Evolutionary conservation across 2,329 filamentous ascomycete species (phyloP).

Genomic region (Aspergillus aculeatinus): DNA sequence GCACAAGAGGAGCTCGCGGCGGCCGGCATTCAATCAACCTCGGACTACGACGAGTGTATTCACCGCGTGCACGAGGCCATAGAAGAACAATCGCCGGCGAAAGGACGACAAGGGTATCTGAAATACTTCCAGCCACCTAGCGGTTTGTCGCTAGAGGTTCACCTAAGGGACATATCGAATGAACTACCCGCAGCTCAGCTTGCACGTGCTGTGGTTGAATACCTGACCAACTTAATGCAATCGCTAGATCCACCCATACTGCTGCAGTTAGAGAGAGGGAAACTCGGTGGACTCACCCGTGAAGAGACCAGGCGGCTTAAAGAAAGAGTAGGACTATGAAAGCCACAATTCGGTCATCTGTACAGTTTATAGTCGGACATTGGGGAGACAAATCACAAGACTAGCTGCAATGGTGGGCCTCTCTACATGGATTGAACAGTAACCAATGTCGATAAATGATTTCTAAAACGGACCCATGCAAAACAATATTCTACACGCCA

Average conservation of each 20-base stretch:
- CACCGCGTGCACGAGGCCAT: slow-evolving; percentile 44
- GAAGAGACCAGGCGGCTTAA: slow-evolving; percentile 40
- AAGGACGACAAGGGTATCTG: slow-evolving; percentile 17
- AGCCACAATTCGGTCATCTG: background rate
- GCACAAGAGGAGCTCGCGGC: slow-evolving; percentile 50
- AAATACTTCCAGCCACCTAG: slow-evolving; percentile 21
- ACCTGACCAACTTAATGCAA: slow-evolving; percentile 45
- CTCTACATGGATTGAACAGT: background rate
- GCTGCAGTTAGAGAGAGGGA: slow-evolving; percentile 52
- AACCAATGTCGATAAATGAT: background rate
- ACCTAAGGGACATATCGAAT: slow-evolving; percentile 28
- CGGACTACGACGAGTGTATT: slow-evolving; percentile 46
- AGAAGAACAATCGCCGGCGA: slow-evolving; percentile 36
- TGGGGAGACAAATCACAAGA: background rate
- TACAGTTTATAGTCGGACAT: background rate
- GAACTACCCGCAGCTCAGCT: slow-evolving; percentile 38
- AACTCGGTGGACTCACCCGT: slow-evolving; percentile 40
- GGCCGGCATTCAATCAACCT: slow-evolving; percentile 35
- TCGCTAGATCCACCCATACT: slow-evolving; percentile 50
- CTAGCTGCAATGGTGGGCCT: background rate
- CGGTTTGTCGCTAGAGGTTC: slow-evolving; percentile 18
- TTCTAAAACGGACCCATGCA: background rate
- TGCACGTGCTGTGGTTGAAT: slow-evolving; percentile 41
- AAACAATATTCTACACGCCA: slow-evolving; percentile 1
- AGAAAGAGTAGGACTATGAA: slow-evolving; percentile 24